phyloP scores from a whole-genome alignment of 2,329 filamentous ascomycete species.

The Aquanectria penicillioides region DNA sequence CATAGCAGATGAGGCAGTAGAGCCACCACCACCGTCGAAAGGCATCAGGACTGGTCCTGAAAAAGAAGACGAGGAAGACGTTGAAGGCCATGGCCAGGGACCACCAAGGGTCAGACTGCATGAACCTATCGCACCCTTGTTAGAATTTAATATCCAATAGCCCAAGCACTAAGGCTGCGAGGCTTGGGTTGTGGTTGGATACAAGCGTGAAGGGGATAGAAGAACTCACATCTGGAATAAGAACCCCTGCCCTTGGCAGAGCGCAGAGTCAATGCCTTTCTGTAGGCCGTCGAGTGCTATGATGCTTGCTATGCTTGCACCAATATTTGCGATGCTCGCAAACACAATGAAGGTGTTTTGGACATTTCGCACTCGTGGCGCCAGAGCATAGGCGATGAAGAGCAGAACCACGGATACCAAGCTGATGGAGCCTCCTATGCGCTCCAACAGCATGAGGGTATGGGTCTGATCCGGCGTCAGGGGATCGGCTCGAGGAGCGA shows the following conservation, averaged over 20 bases:
- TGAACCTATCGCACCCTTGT: slow-evolving; percentile 65
- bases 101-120: slow-evolving; percentile 81
- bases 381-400: slow-evolving; percentile 61
- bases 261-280: slow-evolving; percentile 59
- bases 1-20: slow-evolving; percentile 77
- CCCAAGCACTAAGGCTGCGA: background rate
- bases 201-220: background rate
- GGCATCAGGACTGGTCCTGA: slow-evolving; percentile 69
- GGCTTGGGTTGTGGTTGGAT: background rate
- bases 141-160: background rate
- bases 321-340: slow-evolving; percentile 68
- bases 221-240: slow-evolving; percentile 72
- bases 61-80: slow-evolving; percentile 76
- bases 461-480: slow-evolving; percentile 50
- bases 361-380: slow-evolving; percentile 64
- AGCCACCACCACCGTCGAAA: slow-evolving; percentile 78
- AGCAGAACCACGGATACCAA: slow-evolving; percentile 61
- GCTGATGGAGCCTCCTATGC: slow-evolving; percentile 64
- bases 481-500: slow-evolving; percentile 36
- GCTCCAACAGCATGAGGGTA: slow-evolving; percentile 60
- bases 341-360: slow-evolving; percentile 72
- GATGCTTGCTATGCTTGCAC: slow-evolving; percentile 72
- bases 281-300: slow-evolving; percentile 74
- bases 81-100: slow-evolving; percentile 86
- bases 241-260: slow-evolving; percentile 72